Conservation (phyloP, 805 yeast species). For the Candida vartiovaarae region DNA sequence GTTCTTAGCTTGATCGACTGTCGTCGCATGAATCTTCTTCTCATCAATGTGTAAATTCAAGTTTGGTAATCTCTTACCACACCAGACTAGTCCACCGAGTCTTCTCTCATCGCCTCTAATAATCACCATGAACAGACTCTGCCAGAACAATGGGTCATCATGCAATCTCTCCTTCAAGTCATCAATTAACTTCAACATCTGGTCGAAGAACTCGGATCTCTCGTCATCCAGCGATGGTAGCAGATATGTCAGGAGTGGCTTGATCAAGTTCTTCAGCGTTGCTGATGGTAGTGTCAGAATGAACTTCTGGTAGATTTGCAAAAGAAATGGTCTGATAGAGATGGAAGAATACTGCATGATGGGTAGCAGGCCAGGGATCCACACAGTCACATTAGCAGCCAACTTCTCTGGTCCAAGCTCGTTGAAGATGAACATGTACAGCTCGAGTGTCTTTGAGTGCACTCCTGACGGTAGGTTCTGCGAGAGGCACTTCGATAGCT, state of each 20-base stretch:
- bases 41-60: slow-evolving; percentile 29
- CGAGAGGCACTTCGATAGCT: slow-evolving; percentile 72
- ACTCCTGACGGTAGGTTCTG: slow-evolving; percentile 91
- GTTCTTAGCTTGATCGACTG: too few relatives aligned
- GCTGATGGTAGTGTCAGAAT: slow-evolving; percentile 45
- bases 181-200: slow-evolving; percentile 54
- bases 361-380: slow-evolving; percentile 94
- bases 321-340: slow-evolving; percentile 73
- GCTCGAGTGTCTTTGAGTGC: slow-evolving; percentile 78
- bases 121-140: slow-evolving; percentile 63
- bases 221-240: slow-evolving; percentile 92
- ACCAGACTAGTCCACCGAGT: slow-evolving; percentile 79
- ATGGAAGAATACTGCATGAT: slow-evolving; percentile 83
- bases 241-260: slow-evolving; percentile 66
- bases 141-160: slow-evolving; percentile 84
- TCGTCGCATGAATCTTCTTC: too few relatives aligned
- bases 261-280: slow-evolving; percentile 47
- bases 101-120: slow-evolving; percentile 74
- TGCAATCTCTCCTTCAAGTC: slow-evolving; percentile 46
- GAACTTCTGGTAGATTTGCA: slow-evolving; percentile 52
- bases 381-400: slow-evolving; percentile 50
- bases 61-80: slow-evolving; percentile 56
- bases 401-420: slow-evolving; percentile 51
- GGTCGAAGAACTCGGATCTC: slow-evolving; percentile 70
- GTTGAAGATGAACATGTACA: slow-evolving; percentile 65